phyloP scores from a whole-genome alignment of 2,329 filamentous ascomycete species.

The Fusarium brachygibbosum region DNA sequence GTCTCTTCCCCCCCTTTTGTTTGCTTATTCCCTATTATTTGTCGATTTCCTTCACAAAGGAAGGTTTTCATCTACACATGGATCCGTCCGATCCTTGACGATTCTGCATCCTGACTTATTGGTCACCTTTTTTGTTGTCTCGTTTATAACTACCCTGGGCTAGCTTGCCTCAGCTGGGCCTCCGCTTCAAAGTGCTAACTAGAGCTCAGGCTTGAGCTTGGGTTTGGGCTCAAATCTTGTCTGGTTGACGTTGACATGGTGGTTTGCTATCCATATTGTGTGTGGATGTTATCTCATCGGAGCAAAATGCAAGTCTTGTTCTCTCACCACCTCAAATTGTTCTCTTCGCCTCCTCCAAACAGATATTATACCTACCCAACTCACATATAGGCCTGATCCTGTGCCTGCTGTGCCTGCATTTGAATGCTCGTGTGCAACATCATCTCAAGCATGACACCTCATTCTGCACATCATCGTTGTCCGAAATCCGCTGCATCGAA shows the following conservation, averaged over 20 bases:
- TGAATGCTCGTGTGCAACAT: constrained; percentile 40
- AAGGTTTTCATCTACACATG: constrained; percentile 18
- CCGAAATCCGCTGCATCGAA: constrained; percentile 18
- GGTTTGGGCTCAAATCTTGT: background rate
- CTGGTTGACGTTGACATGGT: constrained; percentile 24
- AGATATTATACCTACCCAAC: constrained; percentile 6
- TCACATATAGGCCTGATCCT: constrained; percentile 18
- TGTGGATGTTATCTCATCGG: constrained; percentile 28
- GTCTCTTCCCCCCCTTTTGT: constrained; percentile 12
- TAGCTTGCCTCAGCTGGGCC: constrained; percentile 32
- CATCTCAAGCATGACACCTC: constrained; percentile 42
- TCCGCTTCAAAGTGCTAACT: constrained; percentile 1
- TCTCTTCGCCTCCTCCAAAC: background rate
- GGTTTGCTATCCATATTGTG: background rate
- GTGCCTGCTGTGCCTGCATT: constrained; percentile 36
- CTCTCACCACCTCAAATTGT: constrained; percentile 22
- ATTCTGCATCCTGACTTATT: constrained; percentile 6
- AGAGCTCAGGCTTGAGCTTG: background rate
- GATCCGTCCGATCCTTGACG: background rate
- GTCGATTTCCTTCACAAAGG: background rate
- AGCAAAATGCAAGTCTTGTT: constrained; percentile 23
- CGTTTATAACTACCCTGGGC: constrained; percentile 2
- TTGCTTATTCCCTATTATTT: background rate
- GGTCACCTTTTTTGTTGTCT: constrained; percentile 4
- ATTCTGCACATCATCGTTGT: constrained; percentile 45